Evolutionary conservation across 1,284 basidiomycete species (phyloP), one percentile per base, ranked within the genome.

Genomic region (Apiotrichum siamense): DNA sequence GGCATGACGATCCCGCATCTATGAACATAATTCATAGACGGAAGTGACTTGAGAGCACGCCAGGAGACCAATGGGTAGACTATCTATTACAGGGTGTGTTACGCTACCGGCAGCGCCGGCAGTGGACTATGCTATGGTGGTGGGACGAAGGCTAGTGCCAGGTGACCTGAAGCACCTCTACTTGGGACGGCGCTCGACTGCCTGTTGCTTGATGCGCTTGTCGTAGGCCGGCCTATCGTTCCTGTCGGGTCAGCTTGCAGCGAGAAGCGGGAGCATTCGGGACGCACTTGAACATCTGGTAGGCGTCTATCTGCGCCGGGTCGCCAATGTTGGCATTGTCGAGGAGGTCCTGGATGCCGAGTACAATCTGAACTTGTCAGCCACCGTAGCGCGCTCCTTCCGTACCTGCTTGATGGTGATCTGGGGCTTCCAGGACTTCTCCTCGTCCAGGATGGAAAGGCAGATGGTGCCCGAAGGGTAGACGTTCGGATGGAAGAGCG

Each of bases 401-500:
- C 24, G 12, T 35, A 88, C 92, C 81, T 97, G 93, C 74, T 98
- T 99, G 76, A 99, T 91, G 2, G 93, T 98, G 65, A 99, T 97
- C 2, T 92, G 88, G 11, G 96, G 92, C 73, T 97, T 97, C 96
- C 96, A 99, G 6, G 85, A 86, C 75, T 98, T 98, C 75, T 99
- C 96, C 72, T 99, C 96, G 70, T 98, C 94, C 35, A 99, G 77
- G 69, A 99, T 99, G 15, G 92, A 97, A 21, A 98, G 79, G 72
- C 96, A 99, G 45, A 98, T 93, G 20, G 96, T 99, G 24, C 96
- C 96, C 17, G 92, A 97, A 0, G 96, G 96, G 73, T 97, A 99
- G 47, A 98, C 92, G 70, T 99, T 99, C 25, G 94, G 94, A 73
- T 98, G 94, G 77, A 97, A 98, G 44, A 97, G 78, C 25, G 94